A percentile compares a stretch with the other conserved stretches of the same genome.
Conservation (phyloP, 129 eudicot species). For the Chrysanthemum lavandulifolium region DNA sequence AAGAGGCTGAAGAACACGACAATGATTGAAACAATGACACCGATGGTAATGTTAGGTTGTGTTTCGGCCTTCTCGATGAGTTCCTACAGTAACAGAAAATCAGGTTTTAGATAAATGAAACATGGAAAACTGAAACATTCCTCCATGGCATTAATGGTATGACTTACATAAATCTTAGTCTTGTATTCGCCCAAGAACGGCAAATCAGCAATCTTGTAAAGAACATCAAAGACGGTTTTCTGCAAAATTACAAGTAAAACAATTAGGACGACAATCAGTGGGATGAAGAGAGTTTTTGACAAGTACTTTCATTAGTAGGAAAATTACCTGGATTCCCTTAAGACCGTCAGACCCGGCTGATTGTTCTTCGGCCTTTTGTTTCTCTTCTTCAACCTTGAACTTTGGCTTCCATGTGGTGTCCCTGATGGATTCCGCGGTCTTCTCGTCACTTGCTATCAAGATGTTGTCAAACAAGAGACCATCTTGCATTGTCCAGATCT, state of each 20-base stretch:
- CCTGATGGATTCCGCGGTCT: slow-evolving; percentile 60
- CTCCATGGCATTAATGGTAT: not conserved
- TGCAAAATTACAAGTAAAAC: slow-evolving; percentile 29
- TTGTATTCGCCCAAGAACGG: slow-evolving; percentile 74
- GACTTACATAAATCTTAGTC: slow-evolving; percentile 61
- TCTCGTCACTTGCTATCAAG: slow-evolving; percentile 72
- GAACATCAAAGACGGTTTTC: slow-evolving; percentile 73
- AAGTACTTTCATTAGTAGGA: not conserved
- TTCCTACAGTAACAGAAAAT: slow-evolving; percentile 28
- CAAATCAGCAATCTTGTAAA: slow-evolving; percentile 80
- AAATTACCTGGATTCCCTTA: slow-evolving; percentile 68
- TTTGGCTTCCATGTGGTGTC: slow-evolving; percentile 81
- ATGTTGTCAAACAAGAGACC: slow-evolving; percentile 86
- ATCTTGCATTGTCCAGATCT: slow-evolving; percentile 99
- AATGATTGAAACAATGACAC: slow-evolving; percentile 41
- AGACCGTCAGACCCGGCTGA: slow-evolving; percentile 47
- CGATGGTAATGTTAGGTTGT: slow-evolving; percentile 56
- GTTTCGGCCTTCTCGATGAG: slow-evolving; percentile 53
- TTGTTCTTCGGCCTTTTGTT: slow-evolving; percentile 75
- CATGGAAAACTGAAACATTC: not conserved
- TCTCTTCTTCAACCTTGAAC: slow-evolving; percentile 76
- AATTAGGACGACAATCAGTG: not conserved
- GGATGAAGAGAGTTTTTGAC: not conserved
- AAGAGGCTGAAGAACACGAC: slow-evolving; percentile 45
- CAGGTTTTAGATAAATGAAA: not conserved